Base-by-base conservation (phyloP, 371 early-diverging fungal genomes). In the Rhizopus delemar region DNA sequence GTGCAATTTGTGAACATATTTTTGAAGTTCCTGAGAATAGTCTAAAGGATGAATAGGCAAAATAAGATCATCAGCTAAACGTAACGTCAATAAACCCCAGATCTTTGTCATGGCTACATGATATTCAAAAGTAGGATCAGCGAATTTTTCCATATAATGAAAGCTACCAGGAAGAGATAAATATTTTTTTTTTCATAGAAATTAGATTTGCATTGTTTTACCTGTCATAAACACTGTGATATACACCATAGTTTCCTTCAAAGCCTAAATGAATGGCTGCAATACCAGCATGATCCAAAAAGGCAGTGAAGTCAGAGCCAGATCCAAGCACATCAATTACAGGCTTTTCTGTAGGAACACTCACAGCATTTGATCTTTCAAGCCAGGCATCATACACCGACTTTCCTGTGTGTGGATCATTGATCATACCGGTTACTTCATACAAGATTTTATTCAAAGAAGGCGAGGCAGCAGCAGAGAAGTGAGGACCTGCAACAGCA, bases 161-260 rank as follows among this genome's bases (percentile, higher is more conserved):
- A 66, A 61, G 22, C 82, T 48, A 11, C 52, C 51, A 28, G 66
- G 66, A 45, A 83, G 58, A 22, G 22, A 2, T 81, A 75, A 66
- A 66, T 52, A 15, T 43, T 0, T 43, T 6, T 15, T 6, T 5
- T 43, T 43, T 15, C 36, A 22, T 22, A 22, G 22, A 22, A 22
- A 22, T 43, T 43, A 2, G 6, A 43, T 6, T 11, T 15, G 12
- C 43, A n/a, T 43, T 43, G 3, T 15, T 9, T 48, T 48, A 48
- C 48, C 80, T 53, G 65, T 86, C 83, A 66, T 86, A 87, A 65
- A 77, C 84, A 51, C 84, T 84, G 66, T 87, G 88, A 52, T 83
- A 84, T 1, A 83, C 73, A 39, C 87, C 87, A 49, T 74, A 68
- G 28, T 66, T 65, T 8, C 77, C 79, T 2, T 48, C 45, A 62